Conservation (phyloP, 2,329 filamentous ascomycete species). For the Scedosporium minutisporum region DNA sequence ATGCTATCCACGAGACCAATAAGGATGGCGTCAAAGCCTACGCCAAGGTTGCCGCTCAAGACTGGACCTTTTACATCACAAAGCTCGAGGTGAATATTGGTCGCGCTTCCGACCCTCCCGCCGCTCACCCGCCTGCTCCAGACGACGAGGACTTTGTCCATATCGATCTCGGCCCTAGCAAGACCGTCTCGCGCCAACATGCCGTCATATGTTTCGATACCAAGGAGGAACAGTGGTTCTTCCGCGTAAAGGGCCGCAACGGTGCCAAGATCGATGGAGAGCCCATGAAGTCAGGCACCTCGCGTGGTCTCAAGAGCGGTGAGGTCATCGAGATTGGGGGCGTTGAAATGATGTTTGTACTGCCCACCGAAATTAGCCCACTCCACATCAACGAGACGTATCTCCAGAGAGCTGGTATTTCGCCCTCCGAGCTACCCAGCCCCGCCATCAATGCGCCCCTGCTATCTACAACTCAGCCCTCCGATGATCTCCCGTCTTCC, state of each 20-base stretch:
- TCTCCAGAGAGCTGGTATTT: slow-evolving; percentile 56
- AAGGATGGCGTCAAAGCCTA: slow-evolving; percentile 61
- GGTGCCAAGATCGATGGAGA: slow-evolving; percentile 75
- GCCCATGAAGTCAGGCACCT: slow-evolving; percentile 56
- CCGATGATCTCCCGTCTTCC: slow-evolving; percentile 8
- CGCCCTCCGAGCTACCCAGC: slow-evolving; percentile 9
- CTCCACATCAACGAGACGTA: slow-evolving; percentile 61
- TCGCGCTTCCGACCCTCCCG: slow-evolving; percentile 30
- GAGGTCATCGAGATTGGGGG: slow-evolving; percentile 86
- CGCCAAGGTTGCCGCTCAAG: slow-evolving; percentile 70
- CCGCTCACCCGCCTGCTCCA: slow-evolving; percentile 21
- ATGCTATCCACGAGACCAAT: slow-evolving; percentile 52
- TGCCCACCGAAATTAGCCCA: slow-evolving; percentile 62
- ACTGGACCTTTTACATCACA: slow-evolving; percentile 79
- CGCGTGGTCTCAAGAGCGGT: slow-evolving; percentile 66
- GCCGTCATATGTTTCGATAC: slow-evolving; percentile 65
- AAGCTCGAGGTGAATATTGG: slow-evolving; percentile 69
- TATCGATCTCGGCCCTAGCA: slow-evolving; percentile 80
- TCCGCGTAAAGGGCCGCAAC: slow-evolving; percentile 84
- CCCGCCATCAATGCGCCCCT: neutral
- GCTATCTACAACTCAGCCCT: slow-evolving; percentile 8
- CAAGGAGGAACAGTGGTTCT: slow-evolving; percentile 65
- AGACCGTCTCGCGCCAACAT: slow-evolving; percentile 70
- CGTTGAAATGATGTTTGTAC: slow-evolving; percentile 97
- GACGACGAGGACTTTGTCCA: slow-evolving; percentile 52